phyloP scores from a whole-genome alignment of 2,329 filamentous ascomycete species.

The Pseudovirgaria hyperparasitica region DNA sequence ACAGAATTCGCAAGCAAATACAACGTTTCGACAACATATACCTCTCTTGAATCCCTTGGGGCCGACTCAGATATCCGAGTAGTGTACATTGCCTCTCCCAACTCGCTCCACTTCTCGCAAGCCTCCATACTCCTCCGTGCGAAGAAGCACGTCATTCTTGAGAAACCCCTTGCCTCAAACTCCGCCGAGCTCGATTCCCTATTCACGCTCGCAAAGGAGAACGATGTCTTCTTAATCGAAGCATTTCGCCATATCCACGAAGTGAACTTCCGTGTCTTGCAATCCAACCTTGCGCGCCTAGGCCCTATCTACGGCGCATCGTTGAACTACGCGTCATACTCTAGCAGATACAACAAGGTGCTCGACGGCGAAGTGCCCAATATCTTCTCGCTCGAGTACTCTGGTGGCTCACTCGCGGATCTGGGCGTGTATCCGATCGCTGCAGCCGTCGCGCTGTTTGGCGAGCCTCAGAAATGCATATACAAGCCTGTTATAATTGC shows the following conservation, averaged over 20 bases:
- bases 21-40: constrained; percentile 23
- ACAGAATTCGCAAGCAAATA: constrained; percentile 31
- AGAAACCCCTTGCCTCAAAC: constrained; percentile 36
- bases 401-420: constrained; percentile 35
- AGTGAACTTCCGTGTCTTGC: constrained; percentile 33
- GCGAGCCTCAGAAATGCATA: constrained; percentile 24
- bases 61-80: constrained; percentile 25
- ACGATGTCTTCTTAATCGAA: constrained; percentile 33
- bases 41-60: constrained; percentile 25
- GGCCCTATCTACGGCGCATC: constrained; percentile 32
- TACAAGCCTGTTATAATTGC: constrained; percentile 31
- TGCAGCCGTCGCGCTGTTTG: constrained; percentile 35
- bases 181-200: constrained; percentile 29
- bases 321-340: constrained; percentile 33
- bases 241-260: constrained; percentile 39
- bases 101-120: constrained; percentile 34
- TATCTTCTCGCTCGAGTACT: constrained; percentile 35
- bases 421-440: constrained; percentile 36
- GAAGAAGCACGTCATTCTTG: constrained; percentile 37
- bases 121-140: constrained; percentile 29
- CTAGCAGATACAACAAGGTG: constrained; percentile 33
- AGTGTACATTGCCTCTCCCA: constrained; percentile 38
- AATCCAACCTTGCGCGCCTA: constrained; percentile 22
- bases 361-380: constrained; percentile 33
- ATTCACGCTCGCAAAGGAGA: constrained; percentile 27